Base-by-base conservation (phyloP, 768 basidiomycete genomes). In the Boletus huronensis region DNA sequence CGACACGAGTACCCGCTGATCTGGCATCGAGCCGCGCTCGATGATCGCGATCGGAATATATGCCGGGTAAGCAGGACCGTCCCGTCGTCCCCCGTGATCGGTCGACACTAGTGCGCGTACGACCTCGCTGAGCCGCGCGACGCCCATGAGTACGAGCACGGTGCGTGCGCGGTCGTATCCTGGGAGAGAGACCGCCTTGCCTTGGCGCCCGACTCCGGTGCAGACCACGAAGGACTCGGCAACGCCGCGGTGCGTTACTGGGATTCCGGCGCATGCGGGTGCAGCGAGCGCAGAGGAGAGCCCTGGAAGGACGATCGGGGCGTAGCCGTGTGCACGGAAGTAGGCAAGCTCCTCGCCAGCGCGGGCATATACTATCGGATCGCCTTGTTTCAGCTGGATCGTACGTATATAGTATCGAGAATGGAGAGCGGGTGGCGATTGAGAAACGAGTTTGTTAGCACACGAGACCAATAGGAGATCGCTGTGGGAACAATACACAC, bases 241-340 rank as follows among this genome's bases (percentile, higher is more conserved):
- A 3, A 93, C 94, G 4, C 97, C 97, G 2, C 97, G 85, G 67
- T 98, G 96, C 0, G 96, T 98, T 38, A 98, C 87, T 0, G 97
- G 93, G 25, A 99, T 95, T 0, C 88, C 86, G 6, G 90, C 90
- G 66, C 95, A 89, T 0, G 85, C 80, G 2, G 97, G 97, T 0
- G 84, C 97, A 1, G 94, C 93, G 38, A 99, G 76, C 3, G 91
- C 93, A 13, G 93, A 94, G 56, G 82, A 85, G 28, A 99, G 83
- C 2, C 97, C 97, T 0, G 97, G 97, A 17, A 98, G 77, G 60
- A 98, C 82, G 56, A 90, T 73, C 5, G 88, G 83, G 59, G 93
- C 88, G 69, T 87, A 90, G 2, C 93, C 95, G 44, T 85, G 85
- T 44, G 82, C 72, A 13, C 95, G 85, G 81, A 98, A 96, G 74